A percentile compares a stretch with the other conserved stretches of the same genome.
Evolutionary conservation across 2,329 filamentous ascomycete species (phyloP).

Genomic region (Immersiporthe knoxdaviesiana): DNA sequence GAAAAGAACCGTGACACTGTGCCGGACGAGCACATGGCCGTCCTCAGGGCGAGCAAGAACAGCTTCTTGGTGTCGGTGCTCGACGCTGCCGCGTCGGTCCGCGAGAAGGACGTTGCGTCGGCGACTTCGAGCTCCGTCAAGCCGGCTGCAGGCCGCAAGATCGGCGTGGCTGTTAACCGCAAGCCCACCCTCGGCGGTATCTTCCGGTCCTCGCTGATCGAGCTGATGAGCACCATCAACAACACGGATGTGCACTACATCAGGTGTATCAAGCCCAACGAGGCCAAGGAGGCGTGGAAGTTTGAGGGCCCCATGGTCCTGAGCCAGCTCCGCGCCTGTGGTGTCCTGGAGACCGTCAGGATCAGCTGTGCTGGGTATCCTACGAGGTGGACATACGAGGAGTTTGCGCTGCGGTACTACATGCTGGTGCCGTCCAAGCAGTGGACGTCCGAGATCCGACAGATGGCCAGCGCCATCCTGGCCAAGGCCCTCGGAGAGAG

Average conservation of each 20-base stretch:
- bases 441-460: constrained; percentile 91
- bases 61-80: constrained; percentile 82
- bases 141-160: constrained; percentile 78
- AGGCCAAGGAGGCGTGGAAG: constrained; percentile 94
- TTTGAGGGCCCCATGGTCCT: constrained; percentile 99
- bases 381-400: constrained; percentile 97
- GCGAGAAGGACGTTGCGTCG: constrained; percentile 81
- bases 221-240: constrained; percentile 97
- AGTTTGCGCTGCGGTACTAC: constrained; percentile 97
- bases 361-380: constrained; percentile 98
- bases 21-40: constrained; percentile 95
- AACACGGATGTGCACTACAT: constrained; percentile 99
- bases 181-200: constrained; percentile 98
- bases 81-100: constrained; percentile 80
- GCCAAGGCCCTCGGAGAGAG: constrained; percentile 82
- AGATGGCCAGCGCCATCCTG: constrained; percentile 93
- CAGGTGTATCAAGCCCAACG: constrained; percentile 98
- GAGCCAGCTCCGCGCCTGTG: constrained; percentile 94
- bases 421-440: constrained; percentile 89
- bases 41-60: constrained; percentile 83
- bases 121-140: constrained; percentile 73
- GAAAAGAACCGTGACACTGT: constrained; percentile 99
- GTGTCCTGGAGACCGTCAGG: constrained; percentile 96
- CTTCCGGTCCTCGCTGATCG: constrained; percentile 97
- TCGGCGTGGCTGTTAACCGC: constrained; percentile 88